Percentiles rank a stretch among this genome's conserved stretches.
Conservation (phyloP, 73 alveolate genomes). For the Symbiodinium pilosum region DNA sequence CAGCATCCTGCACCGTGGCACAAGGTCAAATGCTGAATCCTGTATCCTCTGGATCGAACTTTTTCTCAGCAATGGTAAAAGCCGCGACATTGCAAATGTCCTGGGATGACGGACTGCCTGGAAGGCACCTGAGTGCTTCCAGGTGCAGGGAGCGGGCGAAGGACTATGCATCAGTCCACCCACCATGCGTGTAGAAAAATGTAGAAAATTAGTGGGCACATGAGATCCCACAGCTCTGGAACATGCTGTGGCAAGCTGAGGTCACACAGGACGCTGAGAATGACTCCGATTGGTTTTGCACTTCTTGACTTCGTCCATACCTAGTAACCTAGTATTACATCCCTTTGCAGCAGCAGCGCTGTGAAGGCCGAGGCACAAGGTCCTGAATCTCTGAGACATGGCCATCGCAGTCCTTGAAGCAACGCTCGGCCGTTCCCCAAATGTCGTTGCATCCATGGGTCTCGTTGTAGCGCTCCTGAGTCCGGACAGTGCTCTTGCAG, state of each 20-base stretch:
- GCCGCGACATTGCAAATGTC: too few relatives aligned
- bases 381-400: conserved; percentile 14
- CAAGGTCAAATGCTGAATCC: neutral
- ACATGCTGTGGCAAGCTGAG: too few relatives aligned
- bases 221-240: neutral
- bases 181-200: too few relatives aligned
- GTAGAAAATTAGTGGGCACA: too few relatives aligned
- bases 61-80: too few relatives aligned
- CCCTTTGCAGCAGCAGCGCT: too few relatives aligned
- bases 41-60: too few relatives aligned
- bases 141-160: too few relatives aligned
- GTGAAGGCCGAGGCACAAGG: neutral
- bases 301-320: too few relatives aligned
- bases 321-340: too few relatives aligned
- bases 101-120: too few relatives aligned
- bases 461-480: conserved; percentile 43
- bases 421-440: conserved; percentile 85
- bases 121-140: neutral
- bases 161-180: too few relatives aligned
- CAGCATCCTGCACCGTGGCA: conserved; percentile 23
- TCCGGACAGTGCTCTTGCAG: neutral
- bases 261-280: neutral
- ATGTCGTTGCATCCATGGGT: conserved; percentile 65
- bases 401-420: conserved; percentile 81
- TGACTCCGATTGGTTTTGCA: neutral